Base-by-base conservation (phyloP, 345 rosid genomes). In the Gossypium rotundifolium region DNA sequence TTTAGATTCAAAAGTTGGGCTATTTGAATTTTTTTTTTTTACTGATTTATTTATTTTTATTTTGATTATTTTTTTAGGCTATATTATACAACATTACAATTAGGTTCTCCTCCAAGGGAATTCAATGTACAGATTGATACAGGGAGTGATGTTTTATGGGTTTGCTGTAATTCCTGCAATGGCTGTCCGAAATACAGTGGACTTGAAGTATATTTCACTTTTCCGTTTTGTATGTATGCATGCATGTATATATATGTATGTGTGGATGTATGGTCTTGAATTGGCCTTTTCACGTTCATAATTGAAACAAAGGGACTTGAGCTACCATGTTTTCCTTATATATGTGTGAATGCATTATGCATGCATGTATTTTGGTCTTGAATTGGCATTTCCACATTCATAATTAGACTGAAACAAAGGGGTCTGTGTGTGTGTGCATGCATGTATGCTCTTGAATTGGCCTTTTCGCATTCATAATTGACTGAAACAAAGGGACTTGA, bases 131-230 rank as follows among this genome's bases (percentile, higher is more conserved):
- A 95, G 78, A 84, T 95, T 79, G 99, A 95, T 73, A 93, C 99
- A 3, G 97, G 98, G 66, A 96, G 99, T 83, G 98, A 96, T 87
- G 97, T 91, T 77, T 82, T 96, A 68, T 95, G 99, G 99, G 89
- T 95, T 53, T 83, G 91, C 58, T 96, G 99, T 81, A 71, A 75
- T 77, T 79, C 92, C 79, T 96, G 98, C 78, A 86, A 82, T 81
- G 99, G 98, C 60, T 95, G 99, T 77, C 99, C 99, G 67, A 79
- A 25, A 42, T 80, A 83, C 16, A 95, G 92, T 78, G 98, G 93
- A 72, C 97, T 95, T 65, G 87, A 87, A 74, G 99, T 90, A 87
- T 46, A 76, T 53, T 71, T 66, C 68, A 51, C 60, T 61, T 74
- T 63, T 33, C 51, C 67, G 63, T 46, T 40, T 9, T 17, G 3